These are phyloP conservation scores for Alloteropsis semialata DNA, from an alignment of 176 grass and related monocot genomes.

Conservation along the genomic window DNA sequence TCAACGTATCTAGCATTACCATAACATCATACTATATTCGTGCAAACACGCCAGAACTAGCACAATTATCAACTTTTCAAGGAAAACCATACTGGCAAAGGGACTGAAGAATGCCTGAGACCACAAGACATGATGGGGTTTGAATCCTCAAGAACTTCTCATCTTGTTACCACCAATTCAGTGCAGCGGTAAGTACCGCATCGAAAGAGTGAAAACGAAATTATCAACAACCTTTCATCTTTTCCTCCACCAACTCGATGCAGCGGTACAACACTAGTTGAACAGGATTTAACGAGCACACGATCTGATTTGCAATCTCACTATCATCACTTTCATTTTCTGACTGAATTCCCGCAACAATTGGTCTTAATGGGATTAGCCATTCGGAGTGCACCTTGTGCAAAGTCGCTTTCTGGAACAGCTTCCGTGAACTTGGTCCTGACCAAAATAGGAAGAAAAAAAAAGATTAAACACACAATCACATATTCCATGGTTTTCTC, in stretches of 20 bases:
- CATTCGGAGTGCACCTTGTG: constrained; percentile 61
- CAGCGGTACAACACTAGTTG: constrained; percentile 67
- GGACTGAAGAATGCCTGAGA: not conserved
- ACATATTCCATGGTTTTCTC: not conserved
- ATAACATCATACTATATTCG: no score
- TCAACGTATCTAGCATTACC: no score
- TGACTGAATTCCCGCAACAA: constrained; percentile 40
- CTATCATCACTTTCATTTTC: constrained; percentile 42
- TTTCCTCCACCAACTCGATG: constrained; percentile 85
- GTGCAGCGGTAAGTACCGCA: not conserved
- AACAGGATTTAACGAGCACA: constrained; percentile 68
- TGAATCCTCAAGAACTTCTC: not conserved
- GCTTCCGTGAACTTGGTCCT: constrained; percentile 38
- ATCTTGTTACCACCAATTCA: not conserved
- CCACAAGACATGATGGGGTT: not conserved
- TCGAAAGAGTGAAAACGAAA: not conserved
- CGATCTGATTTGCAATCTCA: constrained; percentile 42
- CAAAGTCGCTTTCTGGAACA: constrained; percentile 53
- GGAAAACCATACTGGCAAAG: not conserved
- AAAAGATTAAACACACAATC: constrained; percentile 14
- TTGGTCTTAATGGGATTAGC: constrained; percentile 67
- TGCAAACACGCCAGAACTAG: no score
- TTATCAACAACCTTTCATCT: constrained; percentile 28
- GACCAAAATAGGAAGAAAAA: not conserved
- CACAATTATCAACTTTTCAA: not conserved